These are phyloP conservation scores for Alternaria ethzedia DNA, from an alignment of 2,329 filamentous ascomycete genomes.

Conservation along the genomic window DNA sequence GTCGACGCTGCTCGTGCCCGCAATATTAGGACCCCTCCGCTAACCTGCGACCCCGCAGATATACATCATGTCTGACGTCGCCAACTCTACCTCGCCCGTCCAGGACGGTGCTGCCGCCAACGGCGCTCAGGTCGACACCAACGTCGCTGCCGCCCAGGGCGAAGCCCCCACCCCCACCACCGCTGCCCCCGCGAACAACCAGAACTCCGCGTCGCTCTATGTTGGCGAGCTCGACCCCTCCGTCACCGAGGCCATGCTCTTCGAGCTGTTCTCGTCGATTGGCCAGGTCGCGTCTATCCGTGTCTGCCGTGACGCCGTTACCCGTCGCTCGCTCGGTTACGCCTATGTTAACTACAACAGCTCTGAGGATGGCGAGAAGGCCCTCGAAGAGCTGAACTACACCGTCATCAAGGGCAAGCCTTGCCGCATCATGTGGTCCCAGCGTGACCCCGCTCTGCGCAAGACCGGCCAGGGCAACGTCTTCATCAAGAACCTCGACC, in stretches of 20 bases:
- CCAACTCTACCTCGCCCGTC: conserved; percentile 59
- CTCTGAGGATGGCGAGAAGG: conserved; percentile 94
- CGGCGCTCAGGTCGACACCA: conserved; percentile 73
- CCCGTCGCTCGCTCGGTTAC: conserved; percentile 96
- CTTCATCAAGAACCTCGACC: conserved; percentile 99
- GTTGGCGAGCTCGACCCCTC: conserved; percentile 97
- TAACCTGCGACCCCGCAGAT: conserved; percentile 32
- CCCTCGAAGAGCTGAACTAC: conserved; percentile 99
- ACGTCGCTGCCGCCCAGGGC: conserved; percentile 67
- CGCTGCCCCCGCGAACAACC: conserved; percentile 71
- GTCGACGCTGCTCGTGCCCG: conserved; percentile 37
- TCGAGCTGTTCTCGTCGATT: conserved; percentile 99
- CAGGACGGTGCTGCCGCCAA: conserved; percentile 76
- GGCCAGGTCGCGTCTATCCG: conserved; percentile 98
- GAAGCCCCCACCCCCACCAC: conserved; percentile 75
- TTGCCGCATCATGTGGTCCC: conserved; percentile 99
- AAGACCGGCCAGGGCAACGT: conserved; percentile 99
- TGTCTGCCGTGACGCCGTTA: conserved; percentile 99
- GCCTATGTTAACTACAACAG: conserved; percentile 99
- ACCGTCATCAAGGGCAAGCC: conserved; percentile 98
- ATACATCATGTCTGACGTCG: conserved; percentile 51
- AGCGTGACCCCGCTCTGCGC: conserved; percentile 97
- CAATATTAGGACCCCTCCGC: conserved; percentile 27
- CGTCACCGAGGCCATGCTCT: conserved; percentile 99
- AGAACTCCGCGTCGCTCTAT: conserved; percentile 97